Base-by-base conservation (phyloP, 2,329 filamentous ascomycete species). In the Ophiostoma sp. region DNA sequence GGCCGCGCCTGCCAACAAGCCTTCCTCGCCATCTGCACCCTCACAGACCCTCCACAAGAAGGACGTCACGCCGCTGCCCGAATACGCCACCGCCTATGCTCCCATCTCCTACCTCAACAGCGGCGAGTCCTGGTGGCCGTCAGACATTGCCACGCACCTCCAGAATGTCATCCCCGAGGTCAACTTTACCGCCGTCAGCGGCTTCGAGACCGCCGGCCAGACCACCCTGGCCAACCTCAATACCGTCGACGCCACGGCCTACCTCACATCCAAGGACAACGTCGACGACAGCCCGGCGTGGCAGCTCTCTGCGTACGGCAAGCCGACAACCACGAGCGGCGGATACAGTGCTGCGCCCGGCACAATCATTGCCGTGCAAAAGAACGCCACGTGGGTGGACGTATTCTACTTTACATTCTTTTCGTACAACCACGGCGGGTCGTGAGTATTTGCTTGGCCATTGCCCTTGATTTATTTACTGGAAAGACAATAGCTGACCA, bases 391-490 rank as follows among this genome's bases (percentile, higher is more conserved):
- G 33, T 73, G 72, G 69, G 72, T 72, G 2, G 74, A 74, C 41
- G 73, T 75, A 1, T 74, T 74, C 62, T 74, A 74, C 66, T 75
- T 74, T 68, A 71, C 72, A 31, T 75, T 74, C 69, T 72, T 74
- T 69, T 74, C 73, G 67, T 75, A 74, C 71, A 74, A 75, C 68
- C 67, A 71, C 60, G 74, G 73, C 13, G 71, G 72, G 23, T 66
- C 62, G 73, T 73, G 35, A 57, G 73, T 68, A 11, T 27, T 48
- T 57, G 1, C 23, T 52, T 41, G 3, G 7, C 13, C 7, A 68
- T n/a, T 20, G 15, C 15, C 8, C 15, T 52, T 41, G 4, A 3
- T 52, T 35, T 23, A 2, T n/a, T 11, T 17, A 23, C 17, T 27
- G 17, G 17, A 1, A 13, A 0, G 31, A 27, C 57, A n/a, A 23